Evolutionary conservation across 2,329 filamentous ascomycete species (phyloP).

Genomic region (Claviceps monticola): DNA sequence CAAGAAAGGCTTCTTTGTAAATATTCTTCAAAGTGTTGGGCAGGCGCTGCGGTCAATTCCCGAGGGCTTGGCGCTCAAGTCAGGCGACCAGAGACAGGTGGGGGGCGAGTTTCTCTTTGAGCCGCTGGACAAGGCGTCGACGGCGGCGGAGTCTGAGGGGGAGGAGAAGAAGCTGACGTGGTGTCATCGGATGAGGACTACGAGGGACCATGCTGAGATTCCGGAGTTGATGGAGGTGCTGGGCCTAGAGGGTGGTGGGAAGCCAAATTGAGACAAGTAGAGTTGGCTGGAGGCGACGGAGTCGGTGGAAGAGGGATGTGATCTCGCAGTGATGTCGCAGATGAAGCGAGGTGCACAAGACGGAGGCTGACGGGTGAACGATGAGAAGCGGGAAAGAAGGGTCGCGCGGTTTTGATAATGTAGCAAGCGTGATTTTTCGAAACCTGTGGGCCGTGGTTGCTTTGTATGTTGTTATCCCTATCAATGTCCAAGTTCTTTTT

Average conservation of each 20-base stretch:
- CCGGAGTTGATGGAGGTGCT: conserved; percentile 49
- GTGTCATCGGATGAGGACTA: conserved; percentile 73
- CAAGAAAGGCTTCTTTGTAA: conserved; percentile 36
- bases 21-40: conserved; percentile 35
- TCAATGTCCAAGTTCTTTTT: no score
- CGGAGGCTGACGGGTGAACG: background rate
- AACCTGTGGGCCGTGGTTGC: no score
- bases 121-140: conserved; percentile 30
- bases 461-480: no score
- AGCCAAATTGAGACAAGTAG: conserved; percentile 25
- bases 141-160: conserved; percentile 11
- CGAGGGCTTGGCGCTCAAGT: conserved; percentile 44
- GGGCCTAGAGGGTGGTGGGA: conserved; percentile 34
- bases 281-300: conserved; percentile 32
- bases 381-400: no score
- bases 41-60: conserved; percentile 47
- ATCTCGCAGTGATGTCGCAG: conserved; percentile 32
- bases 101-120: conserved; percentile 73
- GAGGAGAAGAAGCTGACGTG: conserved; percentile 55
- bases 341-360: conserved; percentile 19
- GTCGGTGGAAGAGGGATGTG: conserved; percentile 38
- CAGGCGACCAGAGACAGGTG: conserved; percentile 53
- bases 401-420: no score
- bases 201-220: conserved; percentile 63
- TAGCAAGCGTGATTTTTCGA: no score